phyloP scores from a whole-genome alignment of 306 rosid species.

The Vachellia pachyceras region DNA sequence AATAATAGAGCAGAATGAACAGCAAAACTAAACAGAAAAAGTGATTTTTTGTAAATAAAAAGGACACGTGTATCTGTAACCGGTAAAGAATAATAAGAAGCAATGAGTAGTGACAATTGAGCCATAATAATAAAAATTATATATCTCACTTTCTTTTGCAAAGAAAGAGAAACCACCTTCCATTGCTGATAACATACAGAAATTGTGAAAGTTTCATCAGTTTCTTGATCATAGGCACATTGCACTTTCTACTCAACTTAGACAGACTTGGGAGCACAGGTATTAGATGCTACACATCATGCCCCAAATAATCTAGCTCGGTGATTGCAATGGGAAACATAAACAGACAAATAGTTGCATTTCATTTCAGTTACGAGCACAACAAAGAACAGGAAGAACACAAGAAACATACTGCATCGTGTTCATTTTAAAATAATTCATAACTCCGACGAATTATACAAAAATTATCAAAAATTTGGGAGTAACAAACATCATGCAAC shows the following conservation, averaged over 20 bases:
- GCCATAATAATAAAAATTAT: not conserved
- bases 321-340: slow-evolving; percentile 8
- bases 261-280: not conserved
- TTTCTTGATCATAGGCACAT: slow-evolving; percentile 9
- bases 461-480: not conserved
- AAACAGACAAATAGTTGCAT: not conserved
- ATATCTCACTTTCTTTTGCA: not conserved
- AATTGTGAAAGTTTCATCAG: not conserved
- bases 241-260: not conserved
- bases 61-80: not conserved
- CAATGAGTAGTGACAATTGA: not conserved
- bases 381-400: slow-evolving; percentile 32
- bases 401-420: not conserved
- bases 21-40: not conserved
- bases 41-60: not conserved
- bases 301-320: slow-evolving; percentile 16
- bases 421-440: slow-evolving; percentile 12
- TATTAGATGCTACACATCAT: not conserved
- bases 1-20: not conserved
- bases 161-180: not conserved
- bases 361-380: slow-evolving; percentile 9
- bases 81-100: not conserved
- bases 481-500: not conserved
- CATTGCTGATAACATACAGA: not conserved
- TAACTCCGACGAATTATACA: not conserved